Evolutionary conservation across 1,284 basidiomycete genomes (phyloP).

Genomic region (Fomitiporia mediterranea): DNA sequence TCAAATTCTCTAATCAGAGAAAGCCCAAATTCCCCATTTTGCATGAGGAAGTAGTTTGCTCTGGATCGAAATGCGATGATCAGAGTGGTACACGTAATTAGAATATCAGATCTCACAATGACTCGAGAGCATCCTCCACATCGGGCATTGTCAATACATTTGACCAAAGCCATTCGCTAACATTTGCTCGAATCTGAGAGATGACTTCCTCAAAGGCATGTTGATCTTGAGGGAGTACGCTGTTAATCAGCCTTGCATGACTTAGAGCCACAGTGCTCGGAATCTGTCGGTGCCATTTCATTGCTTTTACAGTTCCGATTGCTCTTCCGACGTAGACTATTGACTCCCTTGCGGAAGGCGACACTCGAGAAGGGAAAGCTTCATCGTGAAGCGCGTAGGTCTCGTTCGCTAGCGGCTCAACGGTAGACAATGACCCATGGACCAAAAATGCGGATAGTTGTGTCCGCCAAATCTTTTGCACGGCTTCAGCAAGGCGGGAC

Average conservation of each 20-base stretch:
- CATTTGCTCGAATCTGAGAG: conserved; percentile 61
- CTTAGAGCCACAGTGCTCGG: conserved; percentile 59
- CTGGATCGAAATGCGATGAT: conserved; percentile 31
- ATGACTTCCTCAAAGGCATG: conserved; percentile 74
- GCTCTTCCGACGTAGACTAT: conserved; percentile 86
- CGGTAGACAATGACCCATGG: conserved; percentile 62
- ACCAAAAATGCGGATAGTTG: conserved; percentile 76
- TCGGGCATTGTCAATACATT: conserved; percentile 82
- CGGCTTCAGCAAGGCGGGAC: conserved; percentile 57
- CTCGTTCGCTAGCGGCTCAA: conserved; percentile 54
- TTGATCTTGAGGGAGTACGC: conserved; percentile 66
- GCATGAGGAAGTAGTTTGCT: conserved; percentile 81
- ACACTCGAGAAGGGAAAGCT: conserved; percentile 71
- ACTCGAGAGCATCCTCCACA: conserved; percentile 72
- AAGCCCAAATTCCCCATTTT: conserved; percentile 82
- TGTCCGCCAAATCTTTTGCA: conserved; percentile 76
- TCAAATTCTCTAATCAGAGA: conserved; percentile 80
- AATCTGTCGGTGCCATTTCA: conserved; percentile 74
- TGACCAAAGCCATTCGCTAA: conserved; percentile 89
- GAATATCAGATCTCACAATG: conserved; percentile 41
- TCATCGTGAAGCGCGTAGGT: conserved; percentile 53
- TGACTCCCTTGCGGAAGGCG: conserved; percentile 66
- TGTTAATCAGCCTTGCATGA: conserved; percentile 60
- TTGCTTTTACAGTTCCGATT: conserved; percentile 75
- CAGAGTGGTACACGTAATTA: conserved; percentile 20